Conservation (phyloP, 495 filamentous ascomycete species). For the Apiosordaria backusii region DNA sequence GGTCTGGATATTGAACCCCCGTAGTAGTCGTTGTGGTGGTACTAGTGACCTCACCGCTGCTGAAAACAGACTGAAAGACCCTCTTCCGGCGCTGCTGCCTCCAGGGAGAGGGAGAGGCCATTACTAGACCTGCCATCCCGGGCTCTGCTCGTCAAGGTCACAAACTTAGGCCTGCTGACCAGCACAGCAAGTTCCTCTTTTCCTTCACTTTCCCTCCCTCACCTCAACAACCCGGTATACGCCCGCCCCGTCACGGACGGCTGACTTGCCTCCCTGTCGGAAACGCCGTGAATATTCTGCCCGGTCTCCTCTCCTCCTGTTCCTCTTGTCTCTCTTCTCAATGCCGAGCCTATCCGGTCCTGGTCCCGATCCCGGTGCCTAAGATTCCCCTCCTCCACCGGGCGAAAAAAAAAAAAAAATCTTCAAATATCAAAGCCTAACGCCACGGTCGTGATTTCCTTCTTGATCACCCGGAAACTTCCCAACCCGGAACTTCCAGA, state of each 20-base stretch:
- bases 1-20: background rate
- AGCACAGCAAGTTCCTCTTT: background rate
- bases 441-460: too few species aligned
- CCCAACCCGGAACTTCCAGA: background rate
- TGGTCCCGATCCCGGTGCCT: background rate
- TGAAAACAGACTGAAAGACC: conserved; percentile 51
- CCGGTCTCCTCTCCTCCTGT: background rate
- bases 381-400: background rate
- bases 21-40: background rate
- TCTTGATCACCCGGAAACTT: background rate
- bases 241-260: background rate
- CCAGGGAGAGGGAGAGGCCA: conserved; percentile 35
- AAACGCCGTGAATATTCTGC: background rate
- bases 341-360: background rate
- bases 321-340: too few species aligned
- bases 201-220: background rate
- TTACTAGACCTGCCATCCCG: conserved; percentile 24
- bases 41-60: conserved; percentile 1
- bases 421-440: background rate
- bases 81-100: conserved; percentile 40
- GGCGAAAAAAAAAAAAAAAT: too few species aligned
- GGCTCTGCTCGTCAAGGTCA: background rate
- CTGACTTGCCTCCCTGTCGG: background rate
- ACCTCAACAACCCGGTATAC: too few species aligned
- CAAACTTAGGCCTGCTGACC: background rate